These are phyloP conservation scores for Mycena rosella DNA, from an alignment of 768 basidiomycete species.

Conservation along the genomic window DNA sequence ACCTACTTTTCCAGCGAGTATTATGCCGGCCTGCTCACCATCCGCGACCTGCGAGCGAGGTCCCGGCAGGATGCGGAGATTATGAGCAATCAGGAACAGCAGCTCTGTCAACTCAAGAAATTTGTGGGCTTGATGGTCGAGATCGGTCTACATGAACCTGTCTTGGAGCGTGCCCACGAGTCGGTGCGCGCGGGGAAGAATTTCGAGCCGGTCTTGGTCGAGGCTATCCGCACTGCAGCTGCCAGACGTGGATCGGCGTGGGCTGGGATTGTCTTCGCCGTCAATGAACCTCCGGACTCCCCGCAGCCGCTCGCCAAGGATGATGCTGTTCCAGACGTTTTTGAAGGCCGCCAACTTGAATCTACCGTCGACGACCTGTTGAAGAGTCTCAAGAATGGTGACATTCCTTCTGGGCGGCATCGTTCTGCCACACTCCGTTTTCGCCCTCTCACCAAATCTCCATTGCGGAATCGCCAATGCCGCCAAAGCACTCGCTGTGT, in stretches of 20 bases:
- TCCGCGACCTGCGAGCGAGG: conserved; percentile 38
- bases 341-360: conserved; percentile 36
- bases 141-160: conserved; percentile 49
- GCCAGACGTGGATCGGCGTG: conserved; percentile 55
- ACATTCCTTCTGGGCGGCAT: conserved; percentile 30
- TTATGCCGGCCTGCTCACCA: conserved; percentile 41
- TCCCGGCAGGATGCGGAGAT: conserved; percentile 45
- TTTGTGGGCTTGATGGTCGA: conserved; percentile 55
- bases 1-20: conserved; percentile 43
- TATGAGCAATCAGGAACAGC: conserved; percentile 40
- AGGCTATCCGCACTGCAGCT: conserved; percentile 58
- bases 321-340: conserved; percentile 38
- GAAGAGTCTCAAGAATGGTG: conserved; percentile 38
- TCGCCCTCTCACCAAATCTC: conserved; percentile 13
- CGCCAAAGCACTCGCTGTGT: neutral
- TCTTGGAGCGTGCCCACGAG: conserved; percentile 47
- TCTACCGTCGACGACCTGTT: conserved; percentile 51
- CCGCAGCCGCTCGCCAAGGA: conserved; percentile 39
- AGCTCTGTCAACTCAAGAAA: conserved; percentile 47
- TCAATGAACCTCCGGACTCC: conserved; percentile 45
- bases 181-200: conserved; percentile 46
- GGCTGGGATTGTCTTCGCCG: conserved; percentile 52
- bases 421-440: conserved; percentile 20
- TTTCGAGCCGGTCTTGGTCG: conserved; percentile 57
- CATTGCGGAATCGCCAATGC: conserved; percentile 4